Percentiles rank a stretch among this genome's conserved stretches.
Evolutionary conservation across 192 early-diverging fungal genomes (phyloP).

Genomic region (Entomortierella chlamydospora): DNA sequence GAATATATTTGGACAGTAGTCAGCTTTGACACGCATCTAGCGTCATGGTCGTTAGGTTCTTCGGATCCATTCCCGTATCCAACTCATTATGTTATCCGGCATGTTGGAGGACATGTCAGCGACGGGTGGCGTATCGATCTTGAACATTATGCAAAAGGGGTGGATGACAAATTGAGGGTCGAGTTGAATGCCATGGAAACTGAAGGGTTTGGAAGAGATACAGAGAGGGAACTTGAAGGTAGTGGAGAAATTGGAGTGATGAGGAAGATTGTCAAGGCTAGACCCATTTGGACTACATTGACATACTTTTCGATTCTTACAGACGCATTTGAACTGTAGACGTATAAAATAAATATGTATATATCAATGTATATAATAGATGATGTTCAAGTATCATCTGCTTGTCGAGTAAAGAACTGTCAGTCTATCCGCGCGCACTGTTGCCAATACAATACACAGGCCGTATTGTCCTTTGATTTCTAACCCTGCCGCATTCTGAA

Average conservation of each 20-base stretch:
- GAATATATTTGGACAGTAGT: constrained; percentile 30
- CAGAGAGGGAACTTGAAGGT: constrained; percentile 52
- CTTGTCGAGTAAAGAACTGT: no score
- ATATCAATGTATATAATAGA: no score
- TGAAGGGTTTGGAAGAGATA: constrained; percentile 54
- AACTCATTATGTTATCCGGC: constrained; percentile 40
- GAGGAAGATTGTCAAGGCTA: constrained; percentile 13
- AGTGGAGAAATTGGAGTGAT: constrained; percentile 52
- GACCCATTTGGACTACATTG: constrained; percentile 11
- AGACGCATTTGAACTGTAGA: constrained; percentile 8
- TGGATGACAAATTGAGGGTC: constrained; percentile 54
- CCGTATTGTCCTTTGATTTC: no score
- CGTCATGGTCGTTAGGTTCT: constrained; percentile 21
- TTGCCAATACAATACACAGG: no score
- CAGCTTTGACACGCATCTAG: constrained; percentile 18
- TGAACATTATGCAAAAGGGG: constrained; percentile 42
- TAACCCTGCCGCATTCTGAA: no score
- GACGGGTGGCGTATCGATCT: constrained; percentile 58
- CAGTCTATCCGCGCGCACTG: no score
- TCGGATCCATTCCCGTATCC: constrained; percentile 23
- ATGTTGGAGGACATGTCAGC: constrained; percentile 59
- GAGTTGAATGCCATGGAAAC: constrained; percentile 63
- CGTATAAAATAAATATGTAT: background rate
- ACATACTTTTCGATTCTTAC: constrained; percentile 15
- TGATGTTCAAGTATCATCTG: no score